A percentile compares a stretch with the other conserved stretches of the same genome.
These are phyloP conservation scores for Microthlaspi erraticum DNA, from an alignment of 345 rosid species.

Conservation along the genomic window DNA sequence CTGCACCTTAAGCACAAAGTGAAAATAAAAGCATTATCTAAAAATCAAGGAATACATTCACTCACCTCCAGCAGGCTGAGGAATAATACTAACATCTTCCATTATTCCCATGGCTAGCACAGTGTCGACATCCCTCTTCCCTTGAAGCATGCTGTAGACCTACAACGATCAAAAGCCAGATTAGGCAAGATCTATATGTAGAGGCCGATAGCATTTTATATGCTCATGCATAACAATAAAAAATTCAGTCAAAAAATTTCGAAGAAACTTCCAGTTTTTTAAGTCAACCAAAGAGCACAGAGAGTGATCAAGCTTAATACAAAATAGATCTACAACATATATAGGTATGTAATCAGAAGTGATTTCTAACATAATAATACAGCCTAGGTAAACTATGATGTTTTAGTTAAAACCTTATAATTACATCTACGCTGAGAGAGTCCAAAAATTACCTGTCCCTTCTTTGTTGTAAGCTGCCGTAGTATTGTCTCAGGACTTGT, in stretches of 20 bases:
- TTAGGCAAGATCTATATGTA: slow-evolving; percentile 12
- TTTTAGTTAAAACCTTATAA: background rate
- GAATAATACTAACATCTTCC: slow-evolving; percentile 94
- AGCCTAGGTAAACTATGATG: slow-evolving; percentile 9
- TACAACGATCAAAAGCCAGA: slow-evolving; percentile 37
- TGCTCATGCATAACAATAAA: background rate
- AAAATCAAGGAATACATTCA: slow-evolving; percentile 13
- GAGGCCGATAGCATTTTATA: slow-evolving; percentile 23
- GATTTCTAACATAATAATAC: background rate
- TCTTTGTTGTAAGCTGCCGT: slow-evolving; percentile 90
- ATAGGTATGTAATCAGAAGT: slow-evolving; percentile 7
- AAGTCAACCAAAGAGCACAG: slow-evolving; percentile 4
- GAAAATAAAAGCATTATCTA: slow-evolving; percentile 18
- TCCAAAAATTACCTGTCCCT: slow-evolving; percentile 74
- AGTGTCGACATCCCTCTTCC: slow-evolving; percentile 92
- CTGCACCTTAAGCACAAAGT: slow-evolving; percentile 22
- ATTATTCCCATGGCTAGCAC: slow-evolving; percentile 94
- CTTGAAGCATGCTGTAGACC: slow-evolving; percentile 97
- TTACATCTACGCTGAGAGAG: slow-evolving; percentile 14
- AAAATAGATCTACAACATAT: background rate
- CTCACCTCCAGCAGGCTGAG: slow-evolving; percentile 97
- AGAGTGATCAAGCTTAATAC: slow-evolving; percentile 5
- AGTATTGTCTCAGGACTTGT: slow-evolving; percentile 84
- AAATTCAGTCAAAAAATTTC: background rate
- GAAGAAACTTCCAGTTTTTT: slow-evolving; percentile 8